Percentiles rank a stretch among this genome's conserved stretches.
Evolutionary conservation across 257 asterid genomes (phyloP).

Genomic region (Nicotiana knightiana): DNA sequence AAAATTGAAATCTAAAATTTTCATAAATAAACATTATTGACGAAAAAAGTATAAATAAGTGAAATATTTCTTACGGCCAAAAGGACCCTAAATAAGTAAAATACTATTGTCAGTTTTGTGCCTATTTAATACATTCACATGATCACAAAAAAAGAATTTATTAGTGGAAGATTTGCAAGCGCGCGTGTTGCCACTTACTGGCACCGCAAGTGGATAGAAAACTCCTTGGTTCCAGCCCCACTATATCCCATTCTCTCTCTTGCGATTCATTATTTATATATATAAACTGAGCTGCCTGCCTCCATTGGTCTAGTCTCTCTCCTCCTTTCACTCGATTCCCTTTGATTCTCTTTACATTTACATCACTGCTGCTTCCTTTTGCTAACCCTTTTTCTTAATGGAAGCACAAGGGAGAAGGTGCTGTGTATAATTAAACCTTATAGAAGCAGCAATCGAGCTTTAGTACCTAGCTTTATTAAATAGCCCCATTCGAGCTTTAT

Average conservation of each 20-base stretch:
- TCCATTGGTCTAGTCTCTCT: not conserved
- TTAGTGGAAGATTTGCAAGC: not conserved
- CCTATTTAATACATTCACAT: not conserved
- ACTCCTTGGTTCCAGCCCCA: not conserved
- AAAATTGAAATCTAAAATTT: no score
- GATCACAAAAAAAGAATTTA: not conserved
- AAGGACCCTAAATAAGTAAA: no score
- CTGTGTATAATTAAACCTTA: constrained; percentile 15
- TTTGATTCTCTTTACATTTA: not conserved
- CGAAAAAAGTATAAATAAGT: no score
- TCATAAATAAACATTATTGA: no score
- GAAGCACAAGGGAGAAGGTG: not conserved
- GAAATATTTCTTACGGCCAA: no score
- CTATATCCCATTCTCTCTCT: not conserved
- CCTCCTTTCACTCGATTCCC: not conserved
- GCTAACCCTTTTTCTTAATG: not conserved
- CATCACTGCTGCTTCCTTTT: not conserved
- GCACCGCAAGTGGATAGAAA: not conserved
- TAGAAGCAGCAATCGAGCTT: constrained; percentile 9
- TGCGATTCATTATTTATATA: not conserved
- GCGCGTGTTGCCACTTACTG: not conserved
- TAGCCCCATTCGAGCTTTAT: no score
- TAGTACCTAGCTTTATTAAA: no score
- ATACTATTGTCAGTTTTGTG: not conserved
- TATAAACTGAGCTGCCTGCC: not conserved